Evolutionary conservation across 2,329 filamentous ascomycete species (phyloP).

Genomic region (Hypoxylon sp.): DNA sequence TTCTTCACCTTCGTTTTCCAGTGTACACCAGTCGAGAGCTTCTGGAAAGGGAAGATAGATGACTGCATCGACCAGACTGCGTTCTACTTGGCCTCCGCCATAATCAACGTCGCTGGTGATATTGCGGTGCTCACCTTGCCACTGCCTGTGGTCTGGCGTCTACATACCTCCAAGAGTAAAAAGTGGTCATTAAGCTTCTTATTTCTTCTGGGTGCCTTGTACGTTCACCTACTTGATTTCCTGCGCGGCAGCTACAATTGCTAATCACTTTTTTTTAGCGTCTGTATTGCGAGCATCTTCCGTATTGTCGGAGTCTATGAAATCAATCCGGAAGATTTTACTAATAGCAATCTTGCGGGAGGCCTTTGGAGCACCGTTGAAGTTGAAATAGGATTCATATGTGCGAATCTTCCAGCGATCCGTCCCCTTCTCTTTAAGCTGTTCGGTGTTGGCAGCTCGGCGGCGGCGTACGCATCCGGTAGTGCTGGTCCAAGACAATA

Average conservation of each 20-base stretch:
- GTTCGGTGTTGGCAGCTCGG: conserved; percentile 40
- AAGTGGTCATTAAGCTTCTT: conserved; percentile 51
- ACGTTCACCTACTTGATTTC: conserved; percentile 23
- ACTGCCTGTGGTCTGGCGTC: conserved; percentile 50
- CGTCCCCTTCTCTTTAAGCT: conserved; percentile 46
- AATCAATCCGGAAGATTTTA: conserved; percentile 47
- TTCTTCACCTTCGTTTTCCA: conserved; percentile 47
- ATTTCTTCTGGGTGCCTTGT: conserved; percentile 52
- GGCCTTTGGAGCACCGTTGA: conserved; percentile 50
- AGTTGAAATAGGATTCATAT: conserved; percentile 50
- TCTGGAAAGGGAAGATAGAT: conserved; percentile 38
- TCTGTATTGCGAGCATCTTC: conserved; percentile 49
- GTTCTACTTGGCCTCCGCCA: conserved; percentile 47
- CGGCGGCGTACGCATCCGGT: conserved; percentile 30
- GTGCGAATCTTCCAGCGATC: conserved; percentile 47
- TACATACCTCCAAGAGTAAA: conserved; percentile 48
- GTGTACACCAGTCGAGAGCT: conserved; percentile 44
- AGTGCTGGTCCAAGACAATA: conserved; percentile 41
- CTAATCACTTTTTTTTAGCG: conserved; percentile 39
- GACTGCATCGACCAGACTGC: conserved; percentile 45
- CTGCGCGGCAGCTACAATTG: not conserved
- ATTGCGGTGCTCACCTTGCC: conserved; percentile 50
- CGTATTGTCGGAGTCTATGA: conserved; percentile 48
- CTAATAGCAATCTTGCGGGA: conserved; percentile 46
- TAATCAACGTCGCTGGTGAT: conserved; percentile 50